Evolutionary conservation across 306 rosid species (phyloP).

Genomic region (Lathyrus oleraceus): DNA sequence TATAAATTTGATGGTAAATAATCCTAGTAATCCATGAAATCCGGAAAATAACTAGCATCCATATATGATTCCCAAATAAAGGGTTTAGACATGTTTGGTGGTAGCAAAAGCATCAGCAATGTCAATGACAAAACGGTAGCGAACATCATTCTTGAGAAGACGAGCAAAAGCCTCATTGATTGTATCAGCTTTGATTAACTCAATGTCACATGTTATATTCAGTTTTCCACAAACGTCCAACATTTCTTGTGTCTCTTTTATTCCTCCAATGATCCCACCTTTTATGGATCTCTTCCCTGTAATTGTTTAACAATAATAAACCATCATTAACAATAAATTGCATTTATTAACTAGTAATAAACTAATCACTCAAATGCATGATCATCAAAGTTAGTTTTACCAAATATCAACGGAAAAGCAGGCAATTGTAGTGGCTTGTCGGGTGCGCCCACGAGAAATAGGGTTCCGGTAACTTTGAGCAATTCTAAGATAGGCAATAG

Average conservation of each 20-base stretch:
- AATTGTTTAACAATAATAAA: neutral
- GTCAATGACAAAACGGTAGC: constrained; percentile 73
- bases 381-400: constrained; percentile 35
- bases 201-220: constrained; percentile 66
- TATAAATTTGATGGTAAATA: neutral
- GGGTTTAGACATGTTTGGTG: neutral
- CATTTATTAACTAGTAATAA: neutral
- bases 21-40: neutral
- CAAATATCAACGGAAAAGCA: constrained; percentile 67
- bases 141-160: constrained; percentile 56
- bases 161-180: constrained; percentile 61
- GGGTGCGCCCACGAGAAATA: constrained; percentile 69
- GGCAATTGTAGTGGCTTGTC: constrained; percentile 62
- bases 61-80: neutral
- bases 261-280: constrained; percentile 81
- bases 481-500: constrained; percentile 54
- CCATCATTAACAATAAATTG: neutral
- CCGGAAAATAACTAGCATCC: too few species aligned
- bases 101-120: constrained; percentile 28
- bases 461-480: constrained; percentile 66
- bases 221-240: constrained; percentile 61
- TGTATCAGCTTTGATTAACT: constrained; percentile 42
- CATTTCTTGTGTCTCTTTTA: constrained; percentile 70
- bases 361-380: neutral
- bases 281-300: constrained; percentile 66